Evolutionary conservation across 192 early-diverging fungal species (phyloP), one percentile per base, ranked within the genome.

Genomic region (Pilobolus umbonatus): DNA sequence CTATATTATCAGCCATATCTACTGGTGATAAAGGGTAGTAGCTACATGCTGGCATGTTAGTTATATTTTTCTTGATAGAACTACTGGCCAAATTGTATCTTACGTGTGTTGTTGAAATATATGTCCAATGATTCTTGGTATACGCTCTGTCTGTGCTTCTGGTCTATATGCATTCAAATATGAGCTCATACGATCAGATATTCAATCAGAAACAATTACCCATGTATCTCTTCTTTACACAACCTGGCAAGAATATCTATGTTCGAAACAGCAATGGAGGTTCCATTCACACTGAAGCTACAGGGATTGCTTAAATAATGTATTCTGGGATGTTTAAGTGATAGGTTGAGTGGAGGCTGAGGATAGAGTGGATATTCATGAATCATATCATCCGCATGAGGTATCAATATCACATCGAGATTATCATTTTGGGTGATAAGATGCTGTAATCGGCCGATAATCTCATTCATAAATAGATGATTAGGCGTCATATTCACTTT

Each of bases 11-110:
- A 12, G 44, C 61, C 24, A 39, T 42, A 29, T 61, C 57, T 29
- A 61, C 32, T 4, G 92, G 89, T 32, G 85, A 86, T 10, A 95
- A 74, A n/a, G 96, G 93, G 55, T 94, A 95, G 36, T 96, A 82
- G 52, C 79, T 85, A 71, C 8, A 29, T 46, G 4, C 35, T n/a
- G 39, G 25, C 4, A 32, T 44, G 26, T 25, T 36, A 14, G 5
- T 19, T 9, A 35, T 44, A 17, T 25, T 11, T 29, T 7, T 25
- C 24, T 38, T 38, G 34, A 30, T 17, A 32, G 19, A 8, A 17
- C 3, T 17, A 10, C 28, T 5, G 30, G 21, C n/a, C n/a, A n/a
- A n/a, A n/a, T n/a, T n/a, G n/a, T n/a, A 35, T 50, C 64, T 55
- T 76, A 83, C 79, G 64, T 79, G 38, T 89, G 82, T 69, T 96